Evolutionary conservation across 23 red algal genomes (phyloP), one percentile per base, ranked within the genome.

Genomic region (Agarophyton chilense): DNA sequence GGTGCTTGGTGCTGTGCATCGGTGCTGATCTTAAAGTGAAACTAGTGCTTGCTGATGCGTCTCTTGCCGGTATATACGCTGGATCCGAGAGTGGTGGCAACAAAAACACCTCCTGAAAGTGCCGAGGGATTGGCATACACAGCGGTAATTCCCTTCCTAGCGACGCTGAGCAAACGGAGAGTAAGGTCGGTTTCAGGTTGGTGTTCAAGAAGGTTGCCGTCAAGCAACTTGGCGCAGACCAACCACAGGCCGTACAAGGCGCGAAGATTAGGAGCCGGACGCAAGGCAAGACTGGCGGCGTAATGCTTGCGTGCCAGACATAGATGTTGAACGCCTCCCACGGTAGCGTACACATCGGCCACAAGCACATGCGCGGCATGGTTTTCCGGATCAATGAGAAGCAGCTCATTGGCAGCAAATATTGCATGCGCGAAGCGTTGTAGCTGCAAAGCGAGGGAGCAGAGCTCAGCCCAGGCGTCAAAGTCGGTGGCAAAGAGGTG

Each of bases 221-320:
- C 67, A 36, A 65, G 10, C 10, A 87, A 33, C 39, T 29, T 43
- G 10, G 63, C 51, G 52, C 85, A 89, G 11, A 75, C 77, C 33
- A 91, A 73, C 88, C 88, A 91, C 61, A 91, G 29, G 40, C 88
- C 88, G 34, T 81, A 91, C 25, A 91, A 31, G 25, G 58, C 88
- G 36, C 76, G 55, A 58, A 91, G 21, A 64, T 91, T 91, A 3
- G 35, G 54, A 16, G 46, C 55, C 1, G 42, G 28, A 40, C 77
- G 70, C 60, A 58, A 25, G 35, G 58, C 36, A 29, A 82, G 47
- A 24, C 88, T 91, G 5, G 54, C 33, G 10, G 64, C 63, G 32
- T 91, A 91, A 40, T 91, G 88, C 39, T 75, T 62, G 29, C 77
- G 70, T 10, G 88, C 88, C 21, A 82, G 63, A 35, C 46, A 75